Evolutionary conservation across 495 filamentous ascomycete genomes (phyloP).

Genomic region (Pyrenula massariospora): DNA sequence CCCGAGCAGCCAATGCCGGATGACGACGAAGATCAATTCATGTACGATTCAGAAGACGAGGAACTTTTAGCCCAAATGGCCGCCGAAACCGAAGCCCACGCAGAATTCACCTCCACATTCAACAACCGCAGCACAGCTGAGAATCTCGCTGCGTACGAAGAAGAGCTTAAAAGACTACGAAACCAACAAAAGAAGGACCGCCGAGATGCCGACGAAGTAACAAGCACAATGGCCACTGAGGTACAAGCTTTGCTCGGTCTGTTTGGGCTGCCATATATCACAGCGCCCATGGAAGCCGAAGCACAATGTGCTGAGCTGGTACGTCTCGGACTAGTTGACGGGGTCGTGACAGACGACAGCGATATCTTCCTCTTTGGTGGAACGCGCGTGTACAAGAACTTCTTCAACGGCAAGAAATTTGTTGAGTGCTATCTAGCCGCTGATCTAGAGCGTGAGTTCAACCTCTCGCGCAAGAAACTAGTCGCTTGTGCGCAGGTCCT

Average conservation of each 20-base stretch:
- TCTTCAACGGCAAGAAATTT: conserved; percentile 96
- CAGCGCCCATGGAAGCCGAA: conserved; percentile 97
- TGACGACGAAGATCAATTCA: conserved; percentile 12
- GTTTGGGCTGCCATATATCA: conserved; percentile 93
- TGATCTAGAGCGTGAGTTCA: conserved; percentile 83
- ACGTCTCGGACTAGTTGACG: conserved; percentile 74
- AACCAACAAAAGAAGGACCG: conserved; percentile 92
- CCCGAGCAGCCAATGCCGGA: not conserved
- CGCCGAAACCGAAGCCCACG: conserved; percentile 83
- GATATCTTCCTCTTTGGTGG: conserved; percentile 98
- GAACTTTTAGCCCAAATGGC: conserved; percentile 76
- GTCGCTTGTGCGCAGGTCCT: conserved; percentile 82
- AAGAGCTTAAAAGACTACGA: conserved; percentile 74
- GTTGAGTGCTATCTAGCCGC: conserved; percentile 90
- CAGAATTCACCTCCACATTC: conserved; percentile 74
- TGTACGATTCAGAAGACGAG: conserved; percentile 84
- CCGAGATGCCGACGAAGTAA: conserved; percentile 90
- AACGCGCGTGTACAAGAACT: conserved; percentile 94
- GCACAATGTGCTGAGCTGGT: conserved; percentile 94
- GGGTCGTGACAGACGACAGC: conserved; percentile 95
- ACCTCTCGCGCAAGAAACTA: conserved; percentile 67
- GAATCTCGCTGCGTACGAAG: conserved; percentile 67
- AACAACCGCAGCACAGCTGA: conserved; percentile 52
- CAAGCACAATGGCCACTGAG: conserved; percentile 85
- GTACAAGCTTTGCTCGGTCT: conserved; percentile 82